Evolutionary conservation across 2,329 filamentous ascomycete species (phyloP).

Genomic region (Arthroderma uncinatum): DNA sequence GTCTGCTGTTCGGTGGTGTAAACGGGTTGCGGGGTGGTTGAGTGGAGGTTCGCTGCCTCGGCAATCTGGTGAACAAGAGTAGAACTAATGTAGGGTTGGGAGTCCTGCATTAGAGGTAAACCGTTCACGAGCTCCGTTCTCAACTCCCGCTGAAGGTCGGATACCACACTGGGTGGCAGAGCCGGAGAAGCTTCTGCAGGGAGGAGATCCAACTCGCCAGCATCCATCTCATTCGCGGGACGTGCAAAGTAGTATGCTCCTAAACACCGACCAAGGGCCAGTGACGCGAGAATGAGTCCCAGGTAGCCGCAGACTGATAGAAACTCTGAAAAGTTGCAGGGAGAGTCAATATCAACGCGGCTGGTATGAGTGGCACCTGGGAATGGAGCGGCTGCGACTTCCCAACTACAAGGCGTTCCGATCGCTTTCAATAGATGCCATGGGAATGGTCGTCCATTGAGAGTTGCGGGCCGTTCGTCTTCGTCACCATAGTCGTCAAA

Average conservation of each 20-base stretch:
- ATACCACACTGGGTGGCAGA: conserved; percentile 1
- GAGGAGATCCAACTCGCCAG: not conserved
- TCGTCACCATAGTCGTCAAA: not conserved
- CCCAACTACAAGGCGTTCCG: not conserved
- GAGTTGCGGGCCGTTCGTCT: not conserved
- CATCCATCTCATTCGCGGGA: not conserved
- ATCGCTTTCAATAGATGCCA: not conserved
- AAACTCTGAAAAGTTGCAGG: not conserved
- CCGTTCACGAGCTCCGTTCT: not conserved
- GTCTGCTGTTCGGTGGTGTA: conserved; percentile 1
- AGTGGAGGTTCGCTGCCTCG: not conserved
- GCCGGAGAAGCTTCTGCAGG: not conserved
- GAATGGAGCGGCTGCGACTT: not conserved
- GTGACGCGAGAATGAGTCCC: conserved; percentile 1
- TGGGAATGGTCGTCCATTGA: not conserved
- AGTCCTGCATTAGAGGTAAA: not conserved
- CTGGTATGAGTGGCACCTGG: not conserved
- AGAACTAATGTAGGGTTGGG: not conserved
- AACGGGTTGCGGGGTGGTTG: not conserved
- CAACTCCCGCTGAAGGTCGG: not conserved
- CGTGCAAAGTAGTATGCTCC: not conserved
- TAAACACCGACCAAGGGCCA: not conserved
- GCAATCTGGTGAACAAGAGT: not conserved
- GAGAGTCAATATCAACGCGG: not conserved
- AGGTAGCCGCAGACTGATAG: not conserved